Conservation (phyloP, 192 early-diverging fungal species). For the Coemansia sp. region DNA sequence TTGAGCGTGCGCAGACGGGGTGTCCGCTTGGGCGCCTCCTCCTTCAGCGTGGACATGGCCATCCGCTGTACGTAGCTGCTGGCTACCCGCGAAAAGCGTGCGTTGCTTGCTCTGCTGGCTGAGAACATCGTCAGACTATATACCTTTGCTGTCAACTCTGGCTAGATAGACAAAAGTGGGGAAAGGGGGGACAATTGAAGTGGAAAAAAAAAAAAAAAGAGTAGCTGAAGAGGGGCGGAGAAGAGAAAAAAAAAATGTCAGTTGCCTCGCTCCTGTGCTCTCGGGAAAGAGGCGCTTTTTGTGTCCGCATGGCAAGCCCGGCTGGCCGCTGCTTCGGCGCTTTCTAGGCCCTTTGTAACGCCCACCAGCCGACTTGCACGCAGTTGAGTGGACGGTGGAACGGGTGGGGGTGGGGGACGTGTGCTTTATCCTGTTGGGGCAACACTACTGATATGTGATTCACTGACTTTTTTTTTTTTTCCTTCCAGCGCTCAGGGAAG, state of each 20-base stretch:
- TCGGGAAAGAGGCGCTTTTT: too few relatives aligned
- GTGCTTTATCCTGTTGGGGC: too few relatives aligned
- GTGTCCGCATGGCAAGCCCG: too few relatives aligned
- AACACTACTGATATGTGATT: too few relatives aligned
- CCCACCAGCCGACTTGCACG: background rate
- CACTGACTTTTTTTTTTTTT: background rate
- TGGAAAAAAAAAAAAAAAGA: background rate
- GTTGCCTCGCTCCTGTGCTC: too few relatives aligned
- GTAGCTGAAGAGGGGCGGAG: background rate
- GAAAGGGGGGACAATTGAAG: background rate
- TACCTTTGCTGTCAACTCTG: background rate
- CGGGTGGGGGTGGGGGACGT: too few relatives aligned
- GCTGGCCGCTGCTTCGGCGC: too few relatives aligned
- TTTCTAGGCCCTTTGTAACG: too few relatives aligned
- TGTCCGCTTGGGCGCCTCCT: constrained; percentile 17
- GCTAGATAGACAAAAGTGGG: background rate
- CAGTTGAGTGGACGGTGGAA: background rate
- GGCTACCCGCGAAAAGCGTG: constrained; percentile 26
- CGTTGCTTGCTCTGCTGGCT: constrained; percentile 10
- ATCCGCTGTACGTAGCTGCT: constrained; percentile 31
- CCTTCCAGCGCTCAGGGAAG: background rate
- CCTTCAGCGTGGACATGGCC: constrained; percentile 39
- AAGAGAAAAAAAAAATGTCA: too few relatives aligned
- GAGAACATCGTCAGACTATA: constrained; percentile 16
- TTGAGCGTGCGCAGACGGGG: constrained; percentile 42